Evolutionary conservation across 2,329 filamentous ascomycete species (phyloP).

Genomic region (Stagonosporopsis rhizophila): DNA sequence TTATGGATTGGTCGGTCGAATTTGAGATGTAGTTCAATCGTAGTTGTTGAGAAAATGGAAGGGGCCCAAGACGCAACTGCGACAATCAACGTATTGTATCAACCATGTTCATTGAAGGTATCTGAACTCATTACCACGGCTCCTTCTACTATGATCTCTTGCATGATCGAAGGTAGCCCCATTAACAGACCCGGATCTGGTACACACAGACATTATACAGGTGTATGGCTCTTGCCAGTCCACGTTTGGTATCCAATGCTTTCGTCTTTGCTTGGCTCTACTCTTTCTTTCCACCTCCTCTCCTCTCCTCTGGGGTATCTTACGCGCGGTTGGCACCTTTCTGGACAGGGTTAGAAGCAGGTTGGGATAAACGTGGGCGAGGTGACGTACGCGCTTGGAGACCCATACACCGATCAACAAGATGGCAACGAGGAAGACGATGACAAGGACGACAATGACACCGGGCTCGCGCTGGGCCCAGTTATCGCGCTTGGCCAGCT

Average conservation of each 20-base stretch:
- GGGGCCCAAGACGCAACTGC: not conserved
- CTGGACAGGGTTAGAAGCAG: not conserved
- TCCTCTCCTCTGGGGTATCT: conserved; percentile 18
- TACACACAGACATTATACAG: conserved; percentile 42
- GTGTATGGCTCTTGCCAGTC: conserved; percentile 21
- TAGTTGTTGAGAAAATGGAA: not conserved
- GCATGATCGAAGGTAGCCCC: conserved; percentile 29
- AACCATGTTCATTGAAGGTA: conserved; percentile 29
- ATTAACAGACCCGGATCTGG: conserved; percentile 22
- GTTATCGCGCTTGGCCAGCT: conserved; percentile 62
- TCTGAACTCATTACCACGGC: conserved; percentile 43
- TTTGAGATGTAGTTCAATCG: not conserved
- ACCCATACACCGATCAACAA: conserved; percentile 61
- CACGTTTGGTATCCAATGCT: conserved; percentile 20
- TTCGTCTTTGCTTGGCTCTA: conserved; percentile 18
- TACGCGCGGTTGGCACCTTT: conserved; percentile 12
- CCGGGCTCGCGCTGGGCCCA: conserved; percentile 65
- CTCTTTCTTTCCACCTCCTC: conserved; percentile 18
- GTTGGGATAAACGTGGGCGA: too few species aligned
- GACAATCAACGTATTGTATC: conserved; percentile 13
- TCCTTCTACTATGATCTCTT: conserved; percentile 38
- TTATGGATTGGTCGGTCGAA: not conserved
- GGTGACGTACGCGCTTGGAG: conserved; percentile 51
- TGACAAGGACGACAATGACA: conserved; percentile 68
- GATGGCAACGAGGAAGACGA: conserved; percentile 63